phyloP scores from a whole-genome alignment of 495 filamentous ascomycete species.

The Parmelia sp. region DNA sequence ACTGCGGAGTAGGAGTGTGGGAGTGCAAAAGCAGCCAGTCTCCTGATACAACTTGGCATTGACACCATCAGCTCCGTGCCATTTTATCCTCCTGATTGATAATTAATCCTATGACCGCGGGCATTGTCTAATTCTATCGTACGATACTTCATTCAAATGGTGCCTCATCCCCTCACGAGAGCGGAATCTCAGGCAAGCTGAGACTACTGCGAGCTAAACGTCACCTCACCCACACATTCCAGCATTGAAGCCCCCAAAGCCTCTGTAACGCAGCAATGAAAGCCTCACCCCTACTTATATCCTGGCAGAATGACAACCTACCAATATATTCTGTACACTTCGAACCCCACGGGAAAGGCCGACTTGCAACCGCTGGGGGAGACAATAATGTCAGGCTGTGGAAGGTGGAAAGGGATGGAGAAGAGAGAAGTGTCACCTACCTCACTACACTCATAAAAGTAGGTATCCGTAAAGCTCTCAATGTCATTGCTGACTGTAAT shows the following conservation, averaged over 20 bases:
- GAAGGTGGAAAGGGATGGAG: constrained; percentile 81
- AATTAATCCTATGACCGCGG: background rate
- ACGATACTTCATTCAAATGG: background rate
- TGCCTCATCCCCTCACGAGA: constrained; percentile 7
- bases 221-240: background rate
- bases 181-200: background rate
- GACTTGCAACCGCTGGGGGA: constrained; percentile 88
- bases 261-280: constrained; percentile 58
- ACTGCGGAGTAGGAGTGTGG: constrained; percentile 4
- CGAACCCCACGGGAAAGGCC: constrained; percentile 85
- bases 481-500: background rate
- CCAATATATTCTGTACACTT: constrained; percentile 96
- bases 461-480: background rate
- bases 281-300: constrained; percentile 81
- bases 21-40: background rate
- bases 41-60: background rate
- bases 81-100: background rate
- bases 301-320: constrained; percentile 92
- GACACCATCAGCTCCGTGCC: background rate
- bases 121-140: background rate
- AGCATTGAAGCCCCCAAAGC: background rate
- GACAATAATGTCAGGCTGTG: constrained; percentile 96
- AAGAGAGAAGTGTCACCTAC: constrained; percentile 82
- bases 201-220: background rate
- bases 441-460: constrained; percentile 75